A percentile compares a stretch with the other conserved stretches of the same genome.
These are phyloP conservation scores for Phialophora macrospora DNA, from an alignment of 2,329 filamentous ascomycete genomes.

Conservation along the genomic window DNA sequence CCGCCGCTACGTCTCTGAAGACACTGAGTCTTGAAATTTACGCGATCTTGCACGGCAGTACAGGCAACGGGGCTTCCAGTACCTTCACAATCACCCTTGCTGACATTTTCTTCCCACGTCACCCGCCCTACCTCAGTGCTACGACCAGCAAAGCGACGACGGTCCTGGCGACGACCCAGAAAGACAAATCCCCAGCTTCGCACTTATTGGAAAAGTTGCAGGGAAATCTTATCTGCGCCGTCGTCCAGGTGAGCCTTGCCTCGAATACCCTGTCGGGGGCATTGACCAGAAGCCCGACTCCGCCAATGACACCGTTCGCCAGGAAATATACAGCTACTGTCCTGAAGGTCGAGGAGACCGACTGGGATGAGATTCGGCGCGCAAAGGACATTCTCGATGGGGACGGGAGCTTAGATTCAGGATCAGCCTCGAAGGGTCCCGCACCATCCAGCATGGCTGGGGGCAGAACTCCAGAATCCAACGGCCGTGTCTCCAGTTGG, in stretches of 20 bases:
- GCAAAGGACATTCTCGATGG: constrained; percentile 5
- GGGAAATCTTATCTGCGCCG: not conserved
- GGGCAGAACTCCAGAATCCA: not conserved
- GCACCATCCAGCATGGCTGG: not conserved
- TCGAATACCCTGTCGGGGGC: not conserved
- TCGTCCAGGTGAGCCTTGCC: not conserved
- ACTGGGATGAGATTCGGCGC: constrained; percentile 8
- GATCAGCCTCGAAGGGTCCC: not conserved
- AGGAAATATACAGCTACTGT: not conserved
- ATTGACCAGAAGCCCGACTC: not conserved
- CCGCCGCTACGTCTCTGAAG: not conserved
- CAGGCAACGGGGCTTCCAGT: not conserved
- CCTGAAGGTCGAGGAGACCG: not conserved
- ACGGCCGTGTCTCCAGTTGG: not conserved
- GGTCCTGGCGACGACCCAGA: not conserved
- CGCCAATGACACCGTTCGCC: not conserved
- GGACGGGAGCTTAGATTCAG: not conserved
- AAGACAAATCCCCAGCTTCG: not conserved
- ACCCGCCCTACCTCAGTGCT: constrained; percentile 24
- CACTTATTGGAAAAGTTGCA: no score
- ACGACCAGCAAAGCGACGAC: not conserved
- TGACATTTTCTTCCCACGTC: constrained; percentile 29
- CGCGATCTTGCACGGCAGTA: constrained; percentile 1
- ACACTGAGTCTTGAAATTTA: constrained; percentile 7
- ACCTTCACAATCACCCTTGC: constrained; percentile 9